Percentiles rank a stretch among this genome's conserved stretches.
Conservation (phyloP, 768 basidiomycete species). For the Rhizopogon roseolus region DNA sequence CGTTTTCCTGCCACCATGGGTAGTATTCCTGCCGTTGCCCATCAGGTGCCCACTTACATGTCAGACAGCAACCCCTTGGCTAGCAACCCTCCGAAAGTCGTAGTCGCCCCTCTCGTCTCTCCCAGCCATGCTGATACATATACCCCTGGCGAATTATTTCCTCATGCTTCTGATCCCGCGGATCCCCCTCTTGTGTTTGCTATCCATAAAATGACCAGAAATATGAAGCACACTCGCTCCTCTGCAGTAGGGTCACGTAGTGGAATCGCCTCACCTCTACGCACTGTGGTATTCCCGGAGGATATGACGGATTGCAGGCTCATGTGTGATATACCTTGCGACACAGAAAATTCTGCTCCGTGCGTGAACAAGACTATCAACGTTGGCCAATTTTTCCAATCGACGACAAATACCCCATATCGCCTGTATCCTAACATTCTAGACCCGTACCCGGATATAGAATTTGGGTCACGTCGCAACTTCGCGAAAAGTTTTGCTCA, state of each 20-base stretch:
- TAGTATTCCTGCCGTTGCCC: constrained; percentile 3
- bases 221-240: constrained; percentile 6
- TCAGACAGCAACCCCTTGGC: neutral
- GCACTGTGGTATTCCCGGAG: neutral
- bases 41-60: neutral
- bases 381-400: neutral
- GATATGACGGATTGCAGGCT: neutral
- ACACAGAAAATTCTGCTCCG: neutral
- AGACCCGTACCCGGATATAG: neutral
- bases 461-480: neutral
- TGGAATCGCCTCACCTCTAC: constrained; percentile 5
- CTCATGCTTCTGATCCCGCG: neutral
- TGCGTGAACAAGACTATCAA: neutral
- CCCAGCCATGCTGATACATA: neutral
- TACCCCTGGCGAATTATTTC: neutral
- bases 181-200: neutral
- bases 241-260: constrained; percentile 3
- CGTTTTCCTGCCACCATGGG: constrained; percentile 1
- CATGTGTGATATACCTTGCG: neutral
- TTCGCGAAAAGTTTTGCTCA: neutral
- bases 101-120: neutral
- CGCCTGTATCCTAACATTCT: neutral
- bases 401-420: constrained; percentile 10
- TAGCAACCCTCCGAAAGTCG: neutral
- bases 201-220: neutral